Percentiles rank a stretch among this genome's conserved stretches.
phyloP scores from a whole-genome alignment of 2,329 filamentous ascomycete species.

The Calonectria ilicicola region DNA sequence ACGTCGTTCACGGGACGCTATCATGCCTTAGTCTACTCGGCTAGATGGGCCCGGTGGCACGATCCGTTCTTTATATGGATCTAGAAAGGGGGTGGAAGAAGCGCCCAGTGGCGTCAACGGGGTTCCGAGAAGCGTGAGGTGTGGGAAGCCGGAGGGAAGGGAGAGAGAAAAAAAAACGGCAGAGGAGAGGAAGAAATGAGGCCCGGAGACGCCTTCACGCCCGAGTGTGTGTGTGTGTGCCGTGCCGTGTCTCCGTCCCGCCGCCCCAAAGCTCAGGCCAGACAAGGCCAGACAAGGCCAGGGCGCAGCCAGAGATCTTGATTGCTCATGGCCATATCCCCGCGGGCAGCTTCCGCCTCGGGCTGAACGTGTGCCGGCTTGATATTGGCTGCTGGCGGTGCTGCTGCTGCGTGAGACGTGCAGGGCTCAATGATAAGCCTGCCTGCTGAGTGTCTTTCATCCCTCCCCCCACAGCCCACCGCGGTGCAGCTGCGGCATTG shows the following conservation, averaged over 20 bases:
- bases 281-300: neutral
- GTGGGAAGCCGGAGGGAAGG: neutral
- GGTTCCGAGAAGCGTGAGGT: neutral
- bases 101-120: neutral
- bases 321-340: neutral
- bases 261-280: neutral
- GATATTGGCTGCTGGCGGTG: neutral
- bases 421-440: conserved; percentile 32
- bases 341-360: neutral
- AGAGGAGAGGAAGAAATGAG: neutral
- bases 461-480: neutral
- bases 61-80: neutral
- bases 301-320: neutral
- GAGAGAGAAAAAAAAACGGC: neutral
- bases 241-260: neutral
- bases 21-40: neutral
- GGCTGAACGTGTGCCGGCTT: neutral
- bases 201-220: neutral
- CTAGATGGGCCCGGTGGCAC: neutral
- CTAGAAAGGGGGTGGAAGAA: neutral
- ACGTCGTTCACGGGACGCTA: neutral
- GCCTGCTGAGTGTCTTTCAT: neutral
- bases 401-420: conserved; percentile 17
- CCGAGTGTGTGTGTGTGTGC: neutral
- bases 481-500: neutral